Evolutionary conservation across 768 basidiomycete genomes (phyloP).

Genomic region (Russula lepida): DNA sequence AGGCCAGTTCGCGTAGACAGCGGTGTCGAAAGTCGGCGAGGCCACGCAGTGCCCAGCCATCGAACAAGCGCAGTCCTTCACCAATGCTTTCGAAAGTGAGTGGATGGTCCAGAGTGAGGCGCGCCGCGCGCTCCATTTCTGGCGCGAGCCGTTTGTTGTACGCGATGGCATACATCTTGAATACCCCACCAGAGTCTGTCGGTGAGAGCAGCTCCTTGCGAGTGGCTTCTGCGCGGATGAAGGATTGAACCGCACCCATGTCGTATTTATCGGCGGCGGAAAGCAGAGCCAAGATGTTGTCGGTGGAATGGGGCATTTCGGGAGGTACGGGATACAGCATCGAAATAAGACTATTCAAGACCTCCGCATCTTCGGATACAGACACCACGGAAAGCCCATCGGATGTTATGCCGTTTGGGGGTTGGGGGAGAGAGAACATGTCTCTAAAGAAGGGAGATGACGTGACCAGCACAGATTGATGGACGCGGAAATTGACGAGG

Average conservation of each 20-base stretch:
- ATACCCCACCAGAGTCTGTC: background rate
- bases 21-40: background rate
- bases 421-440: constrained; percentile 1
- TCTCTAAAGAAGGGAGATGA: background rate
- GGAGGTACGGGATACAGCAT: background rate
- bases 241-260: background rate
- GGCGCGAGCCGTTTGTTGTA: background rate
- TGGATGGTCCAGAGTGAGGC: background rate
- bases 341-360: constrained; percentile 1
- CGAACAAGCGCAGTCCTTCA: background rate
- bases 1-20: background rate
- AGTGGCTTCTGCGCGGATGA: background rate
- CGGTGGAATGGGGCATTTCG: background rate
- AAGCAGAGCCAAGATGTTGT: background rate
- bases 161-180: background rate
- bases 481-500: no score
- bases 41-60: background rate
- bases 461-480: background rate
- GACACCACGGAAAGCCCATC: background rate
- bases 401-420: background rate
- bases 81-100: background rate
- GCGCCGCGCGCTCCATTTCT: background rate
- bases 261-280: constrained; percentile 6
- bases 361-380: no score
- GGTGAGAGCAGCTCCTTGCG: background rate